Percentiles rank a stretch among this genome's conserved stretches.
phyloP scores from a whole-genome alignment of 75 land plant species.

The Chamaecyparis obtusa region DNA sequence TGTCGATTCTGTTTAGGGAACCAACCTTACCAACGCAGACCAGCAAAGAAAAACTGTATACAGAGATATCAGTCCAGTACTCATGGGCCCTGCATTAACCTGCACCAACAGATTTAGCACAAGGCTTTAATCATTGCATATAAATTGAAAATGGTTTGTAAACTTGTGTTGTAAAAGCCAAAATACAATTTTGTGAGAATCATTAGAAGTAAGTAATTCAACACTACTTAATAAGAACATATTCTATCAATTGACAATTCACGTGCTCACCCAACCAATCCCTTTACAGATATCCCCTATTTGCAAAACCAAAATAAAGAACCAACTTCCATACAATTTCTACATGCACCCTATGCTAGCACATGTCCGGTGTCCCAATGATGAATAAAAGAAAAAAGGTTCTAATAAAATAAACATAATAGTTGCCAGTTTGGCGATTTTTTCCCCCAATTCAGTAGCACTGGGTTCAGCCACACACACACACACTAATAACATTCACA shows the following conservation, averaged over 20 bases:
- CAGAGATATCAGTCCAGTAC: slow-evolving; percentile 25
- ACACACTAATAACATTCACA: too few relatives aligned
- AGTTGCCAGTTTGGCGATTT: too few relatives aligned
- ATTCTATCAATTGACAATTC: background rate
- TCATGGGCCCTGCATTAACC: slow-evolving; percentile 36
- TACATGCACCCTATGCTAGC: background rate
- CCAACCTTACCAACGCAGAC: slow-evolving; percentile 41
- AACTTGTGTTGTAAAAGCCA: slow-evolving; percentile 13
- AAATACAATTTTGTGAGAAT: slow-evolving; percentile 12
- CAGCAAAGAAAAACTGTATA: slow-evolving; percentile 39
- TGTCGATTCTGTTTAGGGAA: background rate
- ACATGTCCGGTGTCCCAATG: background rate
- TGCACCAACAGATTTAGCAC: slow-evolving; percentile 9
- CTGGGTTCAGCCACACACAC: too few relatives aligned
- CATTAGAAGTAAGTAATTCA: slow-evolving; percentile 15
- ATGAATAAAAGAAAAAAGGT: background rate
- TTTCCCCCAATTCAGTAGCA: too few relatives aligned
- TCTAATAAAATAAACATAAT: too few relatives aligned
- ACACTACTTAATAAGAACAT: slow-evolving; percentile 15
- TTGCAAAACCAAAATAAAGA: background rate
- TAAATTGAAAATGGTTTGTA: slow-evolving; percentile 16
- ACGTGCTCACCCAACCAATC: background rate
- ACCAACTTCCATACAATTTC: background rate
- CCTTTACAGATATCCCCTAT: background rate
- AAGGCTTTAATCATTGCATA: background rate